These are phyloP conservation scores for Microbotryum lychnidis-dioicae DNA, from an alignment of 1,284 basidiomycete species.

Conservation along the genomic window DNA sequence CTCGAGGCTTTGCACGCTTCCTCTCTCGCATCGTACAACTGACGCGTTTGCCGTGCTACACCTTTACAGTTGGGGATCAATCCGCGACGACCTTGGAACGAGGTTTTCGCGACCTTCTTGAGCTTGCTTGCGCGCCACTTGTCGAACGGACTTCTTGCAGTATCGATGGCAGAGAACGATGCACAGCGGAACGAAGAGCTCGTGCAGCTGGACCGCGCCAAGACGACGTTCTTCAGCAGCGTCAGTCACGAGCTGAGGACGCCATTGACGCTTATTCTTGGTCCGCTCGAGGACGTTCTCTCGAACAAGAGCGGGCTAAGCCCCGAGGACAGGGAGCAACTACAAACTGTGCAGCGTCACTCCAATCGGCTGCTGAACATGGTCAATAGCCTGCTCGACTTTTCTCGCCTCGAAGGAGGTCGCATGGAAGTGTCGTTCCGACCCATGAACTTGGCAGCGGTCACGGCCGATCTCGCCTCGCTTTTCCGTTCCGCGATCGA, in stretches of 20 bases:
- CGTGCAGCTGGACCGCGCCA: slow-evolving; percentile 42
- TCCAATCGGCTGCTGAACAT: neutral
- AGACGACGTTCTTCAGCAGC: slow-evolving; percentile 36
- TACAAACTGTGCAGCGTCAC: slow-evolving; percentile 13
- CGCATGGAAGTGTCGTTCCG: neutral
- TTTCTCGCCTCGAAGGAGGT: neutral
- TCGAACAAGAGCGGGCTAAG: neutral
- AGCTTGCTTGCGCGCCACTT: slow-evolving; percentile 21
- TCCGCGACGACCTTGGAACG: no score
- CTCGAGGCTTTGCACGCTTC: no score
- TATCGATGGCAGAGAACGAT: slow-evolving; percentile 39
- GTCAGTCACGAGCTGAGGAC: slow-evolving; percentile 43
- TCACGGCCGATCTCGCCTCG: neutral
- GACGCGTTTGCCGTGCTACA: no score
- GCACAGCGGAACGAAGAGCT: slow-evolving; percentile 42
- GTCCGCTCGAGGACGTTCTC: slow-evolving; percentile 4
- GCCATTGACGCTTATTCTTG: slow-evolving; percentile 41
- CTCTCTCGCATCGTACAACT: no score
- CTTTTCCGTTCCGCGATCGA: neutral
- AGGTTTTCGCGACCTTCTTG: slow-evolving; percentile 17
- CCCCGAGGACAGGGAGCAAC: neutral
- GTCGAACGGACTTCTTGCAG: slow-evolving; percentile 23
- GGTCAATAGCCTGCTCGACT: neutral
- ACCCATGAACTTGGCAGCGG: neutral
- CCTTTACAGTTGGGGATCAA: no score